Base-by-base conservation (phyloP, 2,329 filamentous ascomycete species). In the Claviceps digitariae region DNA sequence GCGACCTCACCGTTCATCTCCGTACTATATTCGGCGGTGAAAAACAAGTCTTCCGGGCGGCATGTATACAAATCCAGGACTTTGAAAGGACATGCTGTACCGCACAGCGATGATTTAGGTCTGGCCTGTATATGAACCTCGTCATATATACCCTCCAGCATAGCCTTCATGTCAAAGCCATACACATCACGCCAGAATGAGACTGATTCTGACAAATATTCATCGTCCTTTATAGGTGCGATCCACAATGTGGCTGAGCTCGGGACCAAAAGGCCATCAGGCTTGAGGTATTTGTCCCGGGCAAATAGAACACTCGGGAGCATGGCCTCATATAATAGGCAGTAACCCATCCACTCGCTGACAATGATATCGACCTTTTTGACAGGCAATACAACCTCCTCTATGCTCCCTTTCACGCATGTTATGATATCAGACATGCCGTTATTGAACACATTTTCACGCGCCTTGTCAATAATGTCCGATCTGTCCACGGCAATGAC, bases 341-440 rank as follows among this genome's bases (percentile, higher is more conserved):
- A 87, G 66, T 97, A 97, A 31, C 90, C 90, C 90, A 97, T 97
- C 90, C 90, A 97, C 68, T 97, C 90, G 55, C 87, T 94, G 56
- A 97, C 84, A 64, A 97, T 95, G 63, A 97, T 85, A 69, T 97
- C 91, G 47, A 96, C 90, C 63, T 90, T 75, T 52, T 82, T 75
- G 8, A 91, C 84, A 1, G 87, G 90, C 23, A 90, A 76, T 54
- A 71, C 75, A 53, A 95, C 86, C 59, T 96, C 90, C 67, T 97
- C 91, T 56, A 96, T 87, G 63, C 88, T 87, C 40, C 91, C 90
- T 58, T 84, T 81, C 49, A 95, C 74, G 61, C 87, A 89, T 45
- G 84, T 89, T 63, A 97, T 89, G 25, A 77, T 75, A 61, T 83
- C 75, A 27, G 80, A 77, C 40, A 95, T 79, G 1, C 81, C 82